Evolutionary conservation across 179 eudicot species (phyloP).

Genomic region (Beta lomatogona): DNA sequence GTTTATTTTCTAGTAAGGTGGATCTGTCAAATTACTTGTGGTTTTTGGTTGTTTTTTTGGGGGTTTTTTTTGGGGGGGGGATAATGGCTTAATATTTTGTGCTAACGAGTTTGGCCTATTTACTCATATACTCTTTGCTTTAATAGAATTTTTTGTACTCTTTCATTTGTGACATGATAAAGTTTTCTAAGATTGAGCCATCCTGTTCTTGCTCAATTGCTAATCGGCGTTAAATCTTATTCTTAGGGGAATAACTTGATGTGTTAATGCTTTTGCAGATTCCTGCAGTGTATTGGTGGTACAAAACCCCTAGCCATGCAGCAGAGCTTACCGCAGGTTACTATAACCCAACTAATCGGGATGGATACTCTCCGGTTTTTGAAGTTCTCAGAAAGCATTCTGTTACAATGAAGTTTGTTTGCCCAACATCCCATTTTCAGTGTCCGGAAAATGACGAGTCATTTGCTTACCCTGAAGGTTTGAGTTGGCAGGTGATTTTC

Average conservation of each 20-base stretch:
- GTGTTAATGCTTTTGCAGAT: conserved; percentile 43
- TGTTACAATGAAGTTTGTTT: conserved; percentile 47
- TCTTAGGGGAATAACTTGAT: neutral
- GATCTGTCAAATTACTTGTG: neutral
- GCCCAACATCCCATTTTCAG: conserved; percentile 43
- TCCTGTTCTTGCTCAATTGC: neutral
- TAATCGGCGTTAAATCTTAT: neutral
- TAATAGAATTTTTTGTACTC: neutral
- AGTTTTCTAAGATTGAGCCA: neutral
- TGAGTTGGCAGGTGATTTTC: conserved; percentile 67
- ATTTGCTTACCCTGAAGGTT: conserved; percentile 61
- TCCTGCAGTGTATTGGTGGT: conserved; percentile 73
- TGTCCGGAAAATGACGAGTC: conserved; percentile 48
- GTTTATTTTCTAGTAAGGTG: neutral
- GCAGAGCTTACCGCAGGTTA: conserved; percentile 76
- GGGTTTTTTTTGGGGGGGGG: too few relatives aligned
- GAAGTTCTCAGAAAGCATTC: conserved; percentile 55
- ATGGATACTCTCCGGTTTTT: conserved; percentile 60
- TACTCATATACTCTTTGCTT: neutral
- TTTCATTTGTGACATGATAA: neutral
- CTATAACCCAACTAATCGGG: conserved; percentile 58
- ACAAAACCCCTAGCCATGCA: conserved; percentile 68
- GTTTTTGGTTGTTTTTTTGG: too few relatives aligned
- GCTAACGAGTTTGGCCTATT: neutral
- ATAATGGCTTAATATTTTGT: neutral